Percentiles rank a stretch among this genome's conserved stretches.
Conservation (phyloP, 108 stramenopile species). For the Skeletonema tropicum region DNA sequence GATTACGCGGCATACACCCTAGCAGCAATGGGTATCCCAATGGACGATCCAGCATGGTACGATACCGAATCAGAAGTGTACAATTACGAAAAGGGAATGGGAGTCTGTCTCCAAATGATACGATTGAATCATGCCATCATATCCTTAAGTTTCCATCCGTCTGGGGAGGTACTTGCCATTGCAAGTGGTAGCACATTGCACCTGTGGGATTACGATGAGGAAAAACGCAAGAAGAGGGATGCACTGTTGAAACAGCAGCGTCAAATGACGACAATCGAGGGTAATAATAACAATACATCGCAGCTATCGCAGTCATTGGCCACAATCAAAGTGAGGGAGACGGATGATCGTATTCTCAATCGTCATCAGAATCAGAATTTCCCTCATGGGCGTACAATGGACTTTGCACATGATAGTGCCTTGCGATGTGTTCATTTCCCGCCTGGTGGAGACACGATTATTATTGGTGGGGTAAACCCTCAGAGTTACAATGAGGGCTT, state of each 20-base stretch:
- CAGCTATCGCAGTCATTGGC: background rate
- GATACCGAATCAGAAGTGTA: slow-evolving; percentile 39
- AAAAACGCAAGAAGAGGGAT: slow-evolving; percentile 23
- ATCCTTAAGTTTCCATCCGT: slow-evolving; percentile 93
- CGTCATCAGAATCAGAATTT: slow-evolving; percentile 27
- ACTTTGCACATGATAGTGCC: slow-evolving; percentile 36
- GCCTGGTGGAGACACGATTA: slow-evolving; percentile 76
- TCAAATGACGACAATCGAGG: background rate
- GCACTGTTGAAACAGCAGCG: slow-evolving; percentile 6
- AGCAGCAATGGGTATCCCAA: slow-evolving; percentile 36
- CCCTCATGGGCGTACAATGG: slow-evolving; percentile 38
- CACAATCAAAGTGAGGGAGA: slow-evolving; percentile 13
- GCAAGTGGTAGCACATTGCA: slow-evolving; percentile 89
- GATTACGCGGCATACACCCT: slow-evolving; percentile 31
- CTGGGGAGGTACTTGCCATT: slow-evolving; percentile 85
- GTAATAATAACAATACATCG: slow-evolving; percentile 2
- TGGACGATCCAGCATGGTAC: slow-evolving; percentile 53
- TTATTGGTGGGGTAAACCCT: slow-evolving; percentile 91
- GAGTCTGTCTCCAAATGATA: slow-evolving; percentile 80
- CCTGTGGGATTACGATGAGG: slow-evolving; percentile 90
- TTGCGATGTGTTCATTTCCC: slow-evolving; percentile 95
- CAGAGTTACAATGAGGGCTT: slow-evolving; percentile 37
- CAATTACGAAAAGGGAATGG: slow-evolving; percentile 49
- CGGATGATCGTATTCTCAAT: slow-evolving; percentile 33
- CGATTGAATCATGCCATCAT: slow-evolving; percentile 91